A percentile compares a stretch with the other conserved stretches of the same genome.
phyloP scores from a whole-genome alignment of 2,329 filamentous ascomycete genomes.

The Calonectria pseudoturangicola region DNA sequence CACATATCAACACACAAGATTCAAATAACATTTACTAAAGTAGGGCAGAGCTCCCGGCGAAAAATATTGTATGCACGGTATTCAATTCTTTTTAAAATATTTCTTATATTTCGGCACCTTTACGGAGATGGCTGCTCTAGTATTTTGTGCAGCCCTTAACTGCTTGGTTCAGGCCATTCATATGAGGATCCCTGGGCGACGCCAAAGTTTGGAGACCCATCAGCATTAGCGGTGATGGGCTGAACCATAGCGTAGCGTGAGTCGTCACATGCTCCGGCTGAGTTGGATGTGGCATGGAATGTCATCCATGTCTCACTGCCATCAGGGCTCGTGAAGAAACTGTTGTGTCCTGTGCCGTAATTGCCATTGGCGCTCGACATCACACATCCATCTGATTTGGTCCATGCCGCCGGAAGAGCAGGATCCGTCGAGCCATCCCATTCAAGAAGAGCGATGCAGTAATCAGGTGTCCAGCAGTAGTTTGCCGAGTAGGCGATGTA shows the following conservation, averaged over 20 bases:
- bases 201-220: slow-evolving; percentile 73
- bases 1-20: too few species aligned
- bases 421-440: slow-evolving; percentile 72
- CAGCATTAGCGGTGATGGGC: slow-evolving; percentile 68
- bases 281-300: slow-evolving; percentile 72
- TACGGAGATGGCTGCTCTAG: too few species aligned
- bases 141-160: not conserved
- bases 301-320: slow-evolving; percentile 71
- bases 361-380: slow-evolving; percentile 73
- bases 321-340: slow-evolving; percentile 75
- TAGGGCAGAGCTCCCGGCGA: too few species aligned
- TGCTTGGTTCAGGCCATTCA: slow-evolving; percentile 50
- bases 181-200: slow-evolving; percentile 48
- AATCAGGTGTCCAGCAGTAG: slow-evolving; percentile 74
- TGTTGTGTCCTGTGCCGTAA: slow-evolving; percentile 75
- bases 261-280: slow-evolving; percentile 70
- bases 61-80: too few species aligned
- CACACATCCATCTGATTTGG: slow-evolving; percentile 69
- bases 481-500: slow-evolving; percentile 73
- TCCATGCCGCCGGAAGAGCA: slow-evolving; percentile 65
- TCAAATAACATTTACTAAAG: too few species aligned
- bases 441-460: slow-evolving; percentile 72
- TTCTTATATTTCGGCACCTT: too few species aligned
- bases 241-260: slow-evolving; percentile 73
- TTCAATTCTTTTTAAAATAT: too few species aligned